These are phyloP conservation scores for Mycena chlorophos DNA, from an alignment of 768 basidiomycete genomes.

Conservation along the genomic window DNA sequence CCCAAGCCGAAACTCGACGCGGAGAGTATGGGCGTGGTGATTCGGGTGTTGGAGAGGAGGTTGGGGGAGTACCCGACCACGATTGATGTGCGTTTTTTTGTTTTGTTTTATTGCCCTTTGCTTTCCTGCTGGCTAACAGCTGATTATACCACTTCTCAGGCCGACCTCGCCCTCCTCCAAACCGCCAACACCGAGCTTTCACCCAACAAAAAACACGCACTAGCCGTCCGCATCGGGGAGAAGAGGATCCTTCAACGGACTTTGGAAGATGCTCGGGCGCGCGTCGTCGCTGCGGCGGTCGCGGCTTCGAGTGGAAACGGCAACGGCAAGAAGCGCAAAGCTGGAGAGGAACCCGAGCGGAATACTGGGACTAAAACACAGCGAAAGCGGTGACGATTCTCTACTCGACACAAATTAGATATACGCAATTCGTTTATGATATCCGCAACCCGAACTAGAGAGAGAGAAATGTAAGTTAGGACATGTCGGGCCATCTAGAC, in stretches of 20 bases:
- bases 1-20: constrained; percentile 69
- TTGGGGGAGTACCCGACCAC: constrained; percentile 57
- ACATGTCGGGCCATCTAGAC: too few species aligned
- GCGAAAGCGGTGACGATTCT: too few species aligned
- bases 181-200: constrained; percentile 27
- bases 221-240: constrained; percentile 78
- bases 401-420: too few species aligned
- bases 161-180: constrained; percentile 48
- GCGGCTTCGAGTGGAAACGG: not conserved
- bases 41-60: constrained; percentile 50
- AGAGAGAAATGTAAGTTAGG: too few species aligned
- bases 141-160: constrained; percentile 35
- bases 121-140: not conserved
- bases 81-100: constrained; percentile 49
- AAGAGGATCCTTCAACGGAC: constrained; percentile 58
- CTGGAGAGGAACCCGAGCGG: constrained; percentile 5
- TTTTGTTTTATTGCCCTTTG: not conserved
- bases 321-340: constrained; percentile 8
- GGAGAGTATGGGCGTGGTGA: constrained; percentile 46
- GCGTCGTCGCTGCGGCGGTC: not conserved
- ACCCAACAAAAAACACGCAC: constrained; percentile 57
- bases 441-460: too few species aligned
- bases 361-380: too few species aligned
- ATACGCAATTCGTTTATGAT: too few species aligned
- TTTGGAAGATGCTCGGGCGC: constrained; percentile 25